These are phyloP conservation scores for Suhomyces coccinellae DNA, from an alignment of 1,139 yeast genomes.

Conservation along the genomic window DNA sequence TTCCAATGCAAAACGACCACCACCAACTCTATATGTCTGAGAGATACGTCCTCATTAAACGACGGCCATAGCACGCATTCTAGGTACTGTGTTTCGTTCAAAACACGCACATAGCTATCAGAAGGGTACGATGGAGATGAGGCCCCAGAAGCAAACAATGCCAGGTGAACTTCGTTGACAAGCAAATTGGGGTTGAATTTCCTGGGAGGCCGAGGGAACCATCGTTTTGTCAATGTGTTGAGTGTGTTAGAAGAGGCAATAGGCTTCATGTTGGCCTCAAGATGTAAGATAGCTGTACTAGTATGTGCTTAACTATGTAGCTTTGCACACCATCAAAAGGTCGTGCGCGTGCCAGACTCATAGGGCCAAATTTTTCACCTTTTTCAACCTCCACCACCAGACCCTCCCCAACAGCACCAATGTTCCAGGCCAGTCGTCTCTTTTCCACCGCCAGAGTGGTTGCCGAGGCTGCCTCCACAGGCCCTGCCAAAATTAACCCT, in stretches of 20 bases:
- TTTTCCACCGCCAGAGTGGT: constrained; percentile 21
- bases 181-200: constrained; percentile 17
- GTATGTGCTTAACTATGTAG: too few species aligned
- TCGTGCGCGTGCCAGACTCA: constrained; percentile 9
- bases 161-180: constrained; percentile 25
- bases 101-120: constrained; percentile 9
- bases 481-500: constrained; percentile 22
- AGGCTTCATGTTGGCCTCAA: not conserved
- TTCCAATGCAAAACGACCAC: constrained; percentile 14
- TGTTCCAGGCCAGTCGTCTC: constrained; percentile 24
- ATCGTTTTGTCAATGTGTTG: constrained; percentile 15
- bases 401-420: constrained; percentile 6
- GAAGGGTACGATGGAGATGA: constrained; percentile 4
- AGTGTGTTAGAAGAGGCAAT: not conserved
- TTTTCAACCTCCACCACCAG: not conserved
- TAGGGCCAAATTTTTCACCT: constrained; percentile 8
- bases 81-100: constrained; percentile 26
- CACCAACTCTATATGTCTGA: constrained; percentile 40
- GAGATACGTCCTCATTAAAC: constrained; percentile 39
- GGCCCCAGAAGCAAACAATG: constrained; percentile 10
- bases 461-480: constrained; percentile 12
- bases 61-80: constrained; percentile 38
- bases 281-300: too few species aligned
- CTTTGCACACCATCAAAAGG: not conserved
- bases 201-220: constrained; percentile 22